Evolutionary conservation across 345 rosid genomes (phyloP).

Genomic region (Gossypium thurberi): DNA sequence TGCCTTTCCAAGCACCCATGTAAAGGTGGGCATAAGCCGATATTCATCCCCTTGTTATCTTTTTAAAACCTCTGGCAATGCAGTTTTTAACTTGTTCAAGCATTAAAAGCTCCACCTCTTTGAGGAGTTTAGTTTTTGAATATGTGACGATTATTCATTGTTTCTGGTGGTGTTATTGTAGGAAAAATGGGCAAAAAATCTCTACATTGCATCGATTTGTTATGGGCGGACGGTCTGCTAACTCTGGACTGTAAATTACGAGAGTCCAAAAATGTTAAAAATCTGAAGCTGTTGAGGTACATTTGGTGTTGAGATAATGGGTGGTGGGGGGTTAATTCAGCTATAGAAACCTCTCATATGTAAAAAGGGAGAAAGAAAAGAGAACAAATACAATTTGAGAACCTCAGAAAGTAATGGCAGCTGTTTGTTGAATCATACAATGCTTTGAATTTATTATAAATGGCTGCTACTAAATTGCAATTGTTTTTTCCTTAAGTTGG

Average conservation of each 20-base stretch:
- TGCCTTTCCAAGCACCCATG: slow-evolving; percentile 95
- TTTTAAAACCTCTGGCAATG: not conserved
- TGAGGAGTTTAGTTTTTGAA: not conserved
- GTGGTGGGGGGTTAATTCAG: slow-evolving; percentile 7
- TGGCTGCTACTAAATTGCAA: slow-evolving; percentile 14
- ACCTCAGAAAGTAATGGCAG: slow-evolving; percentile 20
- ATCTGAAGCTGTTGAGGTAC: slow-evolving; percentile 29
- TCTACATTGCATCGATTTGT: slow-evolving; percentile 60
- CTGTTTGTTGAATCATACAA: slow-evolving; percentile 1
- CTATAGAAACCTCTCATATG: slow-evolving; percentile 17
- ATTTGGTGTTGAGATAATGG: slow-evolving; percentile 10
- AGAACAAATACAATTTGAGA: slow-evolving; percentile 13
- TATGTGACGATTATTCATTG: not conserved
- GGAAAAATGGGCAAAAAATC: slow-evolving; percentile 71
- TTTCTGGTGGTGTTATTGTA: slow-evolving; percentile 17
- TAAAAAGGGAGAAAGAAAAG: slow-evolving; percentile 11
- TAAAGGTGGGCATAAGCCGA: slow-evolving; percentile 47
- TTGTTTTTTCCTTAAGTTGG: not conserved
- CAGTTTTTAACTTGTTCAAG: not conserved
- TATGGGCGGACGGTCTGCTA: slow-evolving; percentile 66
- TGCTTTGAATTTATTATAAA: slow-evolving; percentile 17
- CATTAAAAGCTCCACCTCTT: not conserved
- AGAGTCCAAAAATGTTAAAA: slow-evolving; percentile 9
- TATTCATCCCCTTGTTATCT: not conserved
- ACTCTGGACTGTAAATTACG: slow-evolving; percentile 13